These are phyloP conservation scores for Ustilago crameri DNA, from an alignment of 1,284 basidiomycete species.

Conservation along the genomic window DNA sequence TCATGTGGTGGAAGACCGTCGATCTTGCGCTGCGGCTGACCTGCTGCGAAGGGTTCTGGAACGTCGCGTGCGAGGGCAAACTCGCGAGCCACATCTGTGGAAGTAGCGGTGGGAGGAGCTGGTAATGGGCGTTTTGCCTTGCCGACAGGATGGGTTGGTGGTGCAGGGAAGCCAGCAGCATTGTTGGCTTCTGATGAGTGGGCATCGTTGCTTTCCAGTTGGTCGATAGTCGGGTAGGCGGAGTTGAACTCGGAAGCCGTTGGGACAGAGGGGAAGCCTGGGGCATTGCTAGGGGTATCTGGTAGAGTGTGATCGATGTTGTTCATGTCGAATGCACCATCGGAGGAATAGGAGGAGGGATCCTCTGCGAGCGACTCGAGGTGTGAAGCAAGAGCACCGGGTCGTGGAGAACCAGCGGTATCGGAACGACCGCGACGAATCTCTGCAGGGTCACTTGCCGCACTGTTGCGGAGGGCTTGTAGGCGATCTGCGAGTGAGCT, in stretches of 20 bases:
- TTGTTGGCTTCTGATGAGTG: slow-evolving; percentile 9
- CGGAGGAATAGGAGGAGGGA: slow-evolving; percentile 1
- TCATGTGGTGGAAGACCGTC: slow-evolving; percentile 34
- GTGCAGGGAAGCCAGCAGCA: slow-evolving; percentile 30
- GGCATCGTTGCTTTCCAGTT: slow-evolving; percentile 40
- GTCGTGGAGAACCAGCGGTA: slow-evolving; percentile 11
- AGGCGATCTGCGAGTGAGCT: slow-evolving; percentile 48
- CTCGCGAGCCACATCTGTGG: slow-evolving; percentile 40
- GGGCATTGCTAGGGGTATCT: slow-evolving; percentile 4
- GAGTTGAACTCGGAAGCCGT: slow-evolving; percentile 50
- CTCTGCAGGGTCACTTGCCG: slow-evolving; percentile 37
- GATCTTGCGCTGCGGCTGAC: slow-evolving; percentile 18
- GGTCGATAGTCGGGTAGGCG: slow-evolving; percentile 56
- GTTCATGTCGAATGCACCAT: slow-evolving; percentile 27
- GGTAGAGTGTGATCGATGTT: slow-evolving; percentile 23
- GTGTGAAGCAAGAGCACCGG: slow-evolving; percentile 24
- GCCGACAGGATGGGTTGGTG: slow-evolving; percentile 44
- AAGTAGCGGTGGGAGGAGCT: slow-evolving; percentile 36
- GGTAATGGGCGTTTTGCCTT: slow-evolving; percentile 44
- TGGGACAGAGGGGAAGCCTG: slow-evolving; percentile 35
- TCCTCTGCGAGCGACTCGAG: slow-evolving; percentile 31
- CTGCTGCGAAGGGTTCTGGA: slow-evolving; percentile 45
- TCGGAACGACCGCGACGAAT: slow-evolving; percentile 30
- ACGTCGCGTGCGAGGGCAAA: slow-evolving; percentile 48
- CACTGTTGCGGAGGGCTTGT: slow-evolving; percentile 39